Evolutionary conservation across 1,139 yeast genomes (phyloP).

Genomic region (Yamadazyma oceani): DNA sequence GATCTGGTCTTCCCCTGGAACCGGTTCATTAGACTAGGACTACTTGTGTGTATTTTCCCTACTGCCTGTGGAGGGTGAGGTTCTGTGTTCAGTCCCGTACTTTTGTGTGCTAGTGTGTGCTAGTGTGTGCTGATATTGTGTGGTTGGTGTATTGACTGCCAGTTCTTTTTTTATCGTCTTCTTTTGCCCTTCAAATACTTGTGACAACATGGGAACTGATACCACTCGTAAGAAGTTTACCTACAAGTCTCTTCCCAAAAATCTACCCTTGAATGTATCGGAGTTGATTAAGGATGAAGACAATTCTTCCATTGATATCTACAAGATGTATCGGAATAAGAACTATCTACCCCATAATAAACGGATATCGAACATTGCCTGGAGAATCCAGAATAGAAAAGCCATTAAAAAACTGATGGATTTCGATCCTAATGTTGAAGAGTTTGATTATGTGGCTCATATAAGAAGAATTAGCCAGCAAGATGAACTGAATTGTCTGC

Average conservation of each 20-base stretch:
- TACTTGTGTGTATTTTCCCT: too few relatives aligned
- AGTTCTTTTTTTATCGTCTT: too few relatives aligned
- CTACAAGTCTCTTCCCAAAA: constrained; percentile 16
- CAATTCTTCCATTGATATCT: constrained; percentile 35
- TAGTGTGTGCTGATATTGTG: too few relatives aligned
- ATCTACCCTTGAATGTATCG: constrained; percentile 13
- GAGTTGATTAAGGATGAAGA: constrained; percentile 21
- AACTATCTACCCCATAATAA: constrained; percentile 44
- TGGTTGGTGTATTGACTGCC: too few relatives aligned
- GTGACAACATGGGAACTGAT: background rate
- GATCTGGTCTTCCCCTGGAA: too few relatives aligned
- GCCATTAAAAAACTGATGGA: constrained; percentile 13
- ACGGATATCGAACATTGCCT: constrained; percentile 46
- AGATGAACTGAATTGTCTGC: constrained; percentile 23
- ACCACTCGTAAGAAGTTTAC: constrained; percentile 11
- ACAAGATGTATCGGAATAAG: constrained; percentile 46
- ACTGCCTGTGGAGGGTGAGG: too few relatives aligned
- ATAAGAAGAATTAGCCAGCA: constrained; percentile 45
- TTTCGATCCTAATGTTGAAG: constrained; percentile 35
- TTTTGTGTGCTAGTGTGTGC: too few relatives aligned
- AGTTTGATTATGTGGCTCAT: constrained; percentile 50
- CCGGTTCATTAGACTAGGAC: too few relatives aligned
- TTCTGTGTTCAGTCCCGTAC: too few relatives aligned
- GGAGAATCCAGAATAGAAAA: constrained; percentile 47
- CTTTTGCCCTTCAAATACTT: too few relatives aligned